Evolutionary conservation across 129 eudicot species (phyloP), one percentile per base, ranked within the genome.

Genomic region (Flaveria trinervia): DNA sequence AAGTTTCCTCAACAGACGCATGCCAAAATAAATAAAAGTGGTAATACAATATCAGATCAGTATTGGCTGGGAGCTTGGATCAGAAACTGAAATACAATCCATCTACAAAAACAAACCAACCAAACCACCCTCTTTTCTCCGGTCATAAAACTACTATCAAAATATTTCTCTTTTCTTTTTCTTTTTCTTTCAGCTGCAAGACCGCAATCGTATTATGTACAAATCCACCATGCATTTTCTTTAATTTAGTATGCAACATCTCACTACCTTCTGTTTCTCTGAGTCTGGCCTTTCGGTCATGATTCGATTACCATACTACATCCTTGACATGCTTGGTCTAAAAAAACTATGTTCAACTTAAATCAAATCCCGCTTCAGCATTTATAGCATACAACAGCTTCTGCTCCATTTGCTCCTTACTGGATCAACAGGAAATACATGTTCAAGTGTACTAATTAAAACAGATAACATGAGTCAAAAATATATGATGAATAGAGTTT

Each of bases 341-440:
- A 65, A 72, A 49, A 46, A 57, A 33, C 52, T 22, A 70, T 5
- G 71, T 72, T 85, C 75, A 94, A 73, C 99, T 94, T 72, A 94
- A 83, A 84, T 94, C 99, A 39, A 94, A 94, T 57, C 99, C 99
- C 6, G 99, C 99, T 60, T 89, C 99, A 2, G 97, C 94, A 75
- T 83, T 94, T 82, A 94, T 94, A 57, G 99, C 93, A 83, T 94
- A 94, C 83, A 94, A 79, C 68, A 94, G 79, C 82, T 94, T 94
- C 84, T 82, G 91, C 88, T 94, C 97, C 94, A 94, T 82, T 77
- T 91, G 94, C 80, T 88, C 90, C 79, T 91, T 91, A 88, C 99
- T 94, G 96, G 52, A 82, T 14, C 77, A 60, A 2, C 73, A 49
- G 22, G 9, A 51, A 76, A 50, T 18, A 76, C 28, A 71, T 69